Base-by-base conservation (phyloP, 345 rosid species). In the Eucalyptus pauciflora region DNA sequence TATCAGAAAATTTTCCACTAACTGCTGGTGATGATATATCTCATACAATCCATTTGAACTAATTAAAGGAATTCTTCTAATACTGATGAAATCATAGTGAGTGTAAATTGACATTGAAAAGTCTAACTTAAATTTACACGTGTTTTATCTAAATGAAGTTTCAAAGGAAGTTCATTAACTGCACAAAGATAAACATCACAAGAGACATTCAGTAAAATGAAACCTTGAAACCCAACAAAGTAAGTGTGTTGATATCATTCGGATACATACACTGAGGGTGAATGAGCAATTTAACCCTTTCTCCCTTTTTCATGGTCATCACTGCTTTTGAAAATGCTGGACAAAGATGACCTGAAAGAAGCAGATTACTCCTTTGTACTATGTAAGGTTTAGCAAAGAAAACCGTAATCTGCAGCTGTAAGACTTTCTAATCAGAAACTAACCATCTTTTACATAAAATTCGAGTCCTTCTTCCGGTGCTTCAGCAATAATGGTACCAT, bases 371-470 rank as follows among this genome's bases (percentile, higher is more conserved):
- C 43, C 46, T 64, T 41, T 54, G 50, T 41, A 87, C 43, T 33
- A 87, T 31, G 71, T 43, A n/a, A 17, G 46, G 49, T 52, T 58
- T 46, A 86, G 18, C 89, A 80, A 25, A 51, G 76, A 89, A 18
- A 45, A 62, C 8, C 81, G 24, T 54, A 88, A 16, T 31, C 50
- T 49, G 69, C 86, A 83, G 48, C 51, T 76, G 43, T 76, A 20
- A 76, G 25, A 41, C 29, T 76, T 41, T 20, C 48, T 6, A 25
- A 76, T 76, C 83, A 76, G 83, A 56, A 41, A 64, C 60, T 90
- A 92, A 95, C 97, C 95, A 88, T 95, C 96, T 89, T 93, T 95
- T 25, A 95, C 91, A 88, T 89, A 87, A 91, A 94, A 95, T 86
- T 93, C 96, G n/a, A 92, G 50, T 88, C 97, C 96, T 89, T 88